Evolutionary conservation across 1,284 basidiomycete species (phyloP).

Genomic region (Inonotus hispidus): DNA sequence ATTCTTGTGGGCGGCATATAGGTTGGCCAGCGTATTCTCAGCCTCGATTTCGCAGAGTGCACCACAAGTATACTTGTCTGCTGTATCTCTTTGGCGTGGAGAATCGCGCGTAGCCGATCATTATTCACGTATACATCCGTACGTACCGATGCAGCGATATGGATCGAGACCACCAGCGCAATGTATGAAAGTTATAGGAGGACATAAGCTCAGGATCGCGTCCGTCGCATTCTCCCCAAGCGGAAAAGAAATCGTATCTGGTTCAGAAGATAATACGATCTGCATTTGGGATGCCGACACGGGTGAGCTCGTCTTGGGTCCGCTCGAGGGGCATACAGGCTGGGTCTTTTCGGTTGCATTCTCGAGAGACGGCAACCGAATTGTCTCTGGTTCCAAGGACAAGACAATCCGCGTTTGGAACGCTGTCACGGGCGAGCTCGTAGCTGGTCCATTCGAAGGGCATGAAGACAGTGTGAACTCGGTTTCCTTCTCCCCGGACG

Average conservation of each 20-base stretch:
- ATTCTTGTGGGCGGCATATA: neutral
- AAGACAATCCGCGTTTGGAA: constrained; percentile 13
- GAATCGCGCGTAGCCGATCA: neutral
- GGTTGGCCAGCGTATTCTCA: neutral
- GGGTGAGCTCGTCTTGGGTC: neutral
- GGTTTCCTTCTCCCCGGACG: neutral
- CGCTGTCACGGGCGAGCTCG: neutral
- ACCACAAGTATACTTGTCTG: neutral
- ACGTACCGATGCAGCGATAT: neutral
- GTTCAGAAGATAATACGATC: neutral
- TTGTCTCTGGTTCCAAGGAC: neutral
- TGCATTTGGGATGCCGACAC: constrained; percentile 9
- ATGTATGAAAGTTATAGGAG: neutral
- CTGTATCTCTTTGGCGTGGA: neutral
- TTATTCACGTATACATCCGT: neutral
- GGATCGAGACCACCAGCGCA: neutral
- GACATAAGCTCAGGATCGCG: neutral
- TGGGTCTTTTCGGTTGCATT: neutral
- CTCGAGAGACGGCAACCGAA: no score
- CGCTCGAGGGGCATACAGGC: neutral
- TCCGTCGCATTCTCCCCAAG: no score
- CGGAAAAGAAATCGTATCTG: neutral
- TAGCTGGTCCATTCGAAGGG: neutral
- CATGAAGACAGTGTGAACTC: neutral
- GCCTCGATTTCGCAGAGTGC: neutral